These are phyloP conservation scores for Cenchrus americanus DNA, from an alignment of 176 grass and related monocot species.

Conservation along the genomic window DNA sequence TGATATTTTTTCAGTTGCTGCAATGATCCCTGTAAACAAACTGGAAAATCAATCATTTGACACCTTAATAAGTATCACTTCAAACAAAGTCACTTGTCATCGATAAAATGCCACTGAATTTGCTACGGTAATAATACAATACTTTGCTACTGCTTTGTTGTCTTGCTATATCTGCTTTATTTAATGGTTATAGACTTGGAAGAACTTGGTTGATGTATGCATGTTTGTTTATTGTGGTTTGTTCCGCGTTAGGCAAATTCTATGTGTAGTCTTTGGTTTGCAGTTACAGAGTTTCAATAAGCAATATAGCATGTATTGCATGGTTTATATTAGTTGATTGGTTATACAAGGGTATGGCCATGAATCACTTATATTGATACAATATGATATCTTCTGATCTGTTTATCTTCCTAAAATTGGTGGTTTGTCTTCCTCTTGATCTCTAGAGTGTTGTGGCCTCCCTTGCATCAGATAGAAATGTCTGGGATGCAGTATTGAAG, in stretches of 20 bases:
- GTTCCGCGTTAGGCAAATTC: not conserved
- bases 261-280: not conserved
- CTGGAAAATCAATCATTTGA: not conserved
- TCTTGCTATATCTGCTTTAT: not conserved
- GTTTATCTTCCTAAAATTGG: not conserved
- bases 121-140: not conserved
- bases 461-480: conserved; percentile 70
- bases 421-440: conserved; percentile 39
- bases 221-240: conserved; percentile 23
- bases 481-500: conserved; percentile 85
- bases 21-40: not conserved
- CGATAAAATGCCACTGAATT: not conserved
- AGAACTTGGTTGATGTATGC: not conserved
- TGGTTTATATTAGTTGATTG: not conserved
- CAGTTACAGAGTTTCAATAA: not conserved
- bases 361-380: not conserved
- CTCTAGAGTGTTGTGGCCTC: conserved; percentile 79
- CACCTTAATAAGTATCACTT: not conserved
- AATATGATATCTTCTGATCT: not conserved
- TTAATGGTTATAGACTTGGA: not conserved
- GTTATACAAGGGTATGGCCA: not conserved
- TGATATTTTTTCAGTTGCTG: not conserved
- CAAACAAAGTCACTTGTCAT: not conserved
- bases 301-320: not conserved
- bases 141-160: conserved; percentile 1